Percentiles rank a stretch among this genome's conserved stretches.
phyloP scores from a whole-genome alignment of 164 flowering plant genomes.

The Stephania cephalantha region DNA sequence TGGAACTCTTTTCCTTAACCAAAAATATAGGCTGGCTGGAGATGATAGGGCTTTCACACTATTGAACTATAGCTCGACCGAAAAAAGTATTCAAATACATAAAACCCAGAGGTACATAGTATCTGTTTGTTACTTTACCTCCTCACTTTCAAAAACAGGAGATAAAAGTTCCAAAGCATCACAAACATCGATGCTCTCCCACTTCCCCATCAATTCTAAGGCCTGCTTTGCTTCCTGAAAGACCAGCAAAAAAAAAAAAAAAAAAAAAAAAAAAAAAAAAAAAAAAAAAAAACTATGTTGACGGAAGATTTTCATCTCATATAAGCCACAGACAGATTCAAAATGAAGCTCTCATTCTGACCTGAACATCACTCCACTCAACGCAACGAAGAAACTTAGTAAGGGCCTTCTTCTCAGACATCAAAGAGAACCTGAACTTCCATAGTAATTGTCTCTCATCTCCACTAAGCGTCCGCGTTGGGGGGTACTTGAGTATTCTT shows the following conservation, averaged over 20 bases:
- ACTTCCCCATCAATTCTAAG: conserved; percentile 75
- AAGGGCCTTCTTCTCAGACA: conserved; percentile 94
- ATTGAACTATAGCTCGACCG: background rate
- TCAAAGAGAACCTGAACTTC: conserved; percentile 94
- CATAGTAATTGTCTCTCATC: conserved; percentile 95
- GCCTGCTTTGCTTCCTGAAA: conserved; percentile 98
- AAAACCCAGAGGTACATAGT: background rate
- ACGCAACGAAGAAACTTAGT: conserved; percentile 97
- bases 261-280: background rate
- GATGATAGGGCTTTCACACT: no score
- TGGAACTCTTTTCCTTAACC: no score
- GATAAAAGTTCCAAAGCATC: conserved; percentile 99
- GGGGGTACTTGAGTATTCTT: conserved; percentile 83
- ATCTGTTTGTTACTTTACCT: conserved; percentile 38
- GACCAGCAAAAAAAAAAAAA: conserved; percentile 4
- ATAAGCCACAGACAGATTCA: background rate
- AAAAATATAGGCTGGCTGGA: no score
- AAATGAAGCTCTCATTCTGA: conserved; percentile 13
- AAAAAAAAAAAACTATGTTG: background rate
- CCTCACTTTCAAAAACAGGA: conserved; percentile 98
- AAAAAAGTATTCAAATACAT: background rate
- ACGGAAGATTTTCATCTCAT: background rate
- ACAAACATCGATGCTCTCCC: conserved; percentile 92
- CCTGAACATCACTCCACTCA: conserved; percentile 99
- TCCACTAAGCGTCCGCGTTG: conserved; percentile 87